These are phyloP conservation scores for Zygoascus meyerae DNA, from an alignment of 1,139 yeast genomes.

Conservation along the genomic window DNA sequence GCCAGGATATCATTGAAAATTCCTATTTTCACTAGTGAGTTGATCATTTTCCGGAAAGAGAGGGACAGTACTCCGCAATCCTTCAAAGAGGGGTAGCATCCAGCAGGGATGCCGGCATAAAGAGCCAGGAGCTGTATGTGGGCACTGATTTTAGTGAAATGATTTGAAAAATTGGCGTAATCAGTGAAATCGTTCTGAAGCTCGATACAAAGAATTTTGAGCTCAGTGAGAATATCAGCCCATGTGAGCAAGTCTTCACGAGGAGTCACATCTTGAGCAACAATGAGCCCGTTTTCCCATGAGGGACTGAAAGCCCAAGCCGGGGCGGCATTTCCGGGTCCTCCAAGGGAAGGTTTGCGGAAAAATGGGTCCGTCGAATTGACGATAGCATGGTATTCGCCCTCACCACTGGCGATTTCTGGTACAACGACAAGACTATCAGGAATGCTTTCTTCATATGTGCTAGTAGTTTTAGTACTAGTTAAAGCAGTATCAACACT, in stretches of 20 bases:
- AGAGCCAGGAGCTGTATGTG: conserved; percentile 24
- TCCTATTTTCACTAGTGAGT: conserved; percentile 17
- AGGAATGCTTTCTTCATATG: conserved; percentile 3
- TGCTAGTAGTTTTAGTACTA: not conserved
- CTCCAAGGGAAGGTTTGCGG: not conserved
- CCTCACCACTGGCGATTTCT: conserved; percentile 1
- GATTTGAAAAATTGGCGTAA: conserved; percentile 9
- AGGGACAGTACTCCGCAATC: conserved; percentile 23
- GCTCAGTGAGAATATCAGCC: conserved; percentile 13
- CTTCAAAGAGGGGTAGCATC: conserved; percentile 23
- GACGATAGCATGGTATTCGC: not conserved
- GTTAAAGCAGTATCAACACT: not conserved
- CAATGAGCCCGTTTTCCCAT: conserved; percentile 11
- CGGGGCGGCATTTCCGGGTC: not conserved
- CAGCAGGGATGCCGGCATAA: conserved; percentile 29
- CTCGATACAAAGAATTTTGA: conserved; percentile 5
- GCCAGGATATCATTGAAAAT: conserved; percentile 11
- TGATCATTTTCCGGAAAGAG: conserved; percentile 24
- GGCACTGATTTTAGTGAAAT: conserved; percentile 20
- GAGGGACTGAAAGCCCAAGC: conserved; percentile 1
- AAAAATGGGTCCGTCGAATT: not conserved
- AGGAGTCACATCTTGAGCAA: not conserved
- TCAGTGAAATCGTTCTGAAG: conserved; percentile 7
- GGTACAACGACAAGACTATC: conserved; percentile 1
- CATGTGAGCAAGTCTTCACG: conserved; percentile 10